Evolutionary conservation across 805 yeast species (phyloP), one percentile per base, ranked within the genome.

Genomic region (Yamadazyma phyllophila): DNA sequence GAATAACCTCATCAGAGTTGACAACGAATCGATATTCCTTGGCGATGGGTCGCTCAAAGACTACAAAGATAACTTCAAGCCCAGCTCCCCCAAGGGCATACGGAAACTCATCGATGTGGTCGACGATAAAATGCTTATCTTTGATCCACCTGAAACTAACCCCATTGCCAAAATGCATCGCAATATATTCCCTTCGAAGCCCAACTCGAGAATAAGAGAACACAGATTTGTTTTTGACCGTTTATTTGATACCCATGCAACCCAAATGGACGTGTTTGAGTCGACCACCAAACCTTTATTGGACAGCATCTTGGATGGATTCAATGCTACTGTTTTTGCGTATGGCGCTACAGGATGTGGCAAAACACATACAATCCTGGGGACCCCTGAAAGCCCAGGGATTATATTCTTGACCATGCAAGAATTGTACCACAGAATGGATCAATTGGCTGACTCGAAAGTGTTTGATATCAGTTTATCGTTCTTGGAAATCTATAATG

Each of bases 341-440:
- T 91, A 91, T 61, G 98, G 98, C 1, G 96, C 98, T 26, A 91
- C 98, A 0, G 98, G 98, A 0, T 91, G 97, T 63, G 98, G 98
- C n/a, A 91, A 91, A 60, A 91, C 97, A 0, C 89, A 85, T 61
- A 91, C 98, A 0, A 86, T 91, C 27, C 78, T 85, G 60, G 97
- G 97, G 0, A 77, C 83, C 0, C 74, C 81, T 0, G 77, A 77
- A 2, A 66, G 76, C 20, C 96, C 96, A 0, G 97, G 96, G 0
- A 78, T 91, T 11, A 85, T 89, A 0, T 87, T 83, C 55, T 66
- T 83, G 35, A 83, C 96, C 0, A 82, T 88, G 84, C 72, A 79
- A 50, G 96, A 88, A 47, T 67, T 92, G 29, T 90, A 84, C 60
- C 67, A 67, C 14, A 71, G 73, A 44, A 85, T 90, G 26, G 85